A percentile compares a stretch with the other conserved stretches of the same genome.
phyloP scores from a whole-genome alignment of 495 filamentous ascomycete species.

The Terfezia boudieri region DNA sequence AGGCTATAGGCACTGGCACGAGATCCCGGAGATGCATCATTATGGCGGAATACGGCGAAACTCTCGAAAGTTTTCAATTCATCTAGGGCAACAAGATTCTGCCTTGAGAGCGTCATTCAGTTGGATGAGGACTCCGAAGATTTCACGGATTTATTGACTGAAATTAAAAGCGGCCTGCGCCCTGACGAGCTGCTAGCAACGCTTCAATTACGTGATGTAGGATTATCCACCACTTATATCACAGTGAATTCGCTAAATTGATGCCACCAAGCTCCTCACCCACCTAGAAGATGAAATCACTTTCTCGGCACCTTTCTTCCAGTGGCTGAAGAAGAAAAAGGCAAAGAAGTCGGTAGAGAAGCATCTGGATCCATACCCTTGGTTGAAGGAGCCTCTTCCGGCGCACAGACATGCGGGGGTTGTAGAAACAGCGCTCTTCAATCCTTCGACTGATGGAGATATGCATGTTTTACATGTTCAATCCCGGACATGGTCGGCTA shows the following conservation, averaged over 20 bases:
- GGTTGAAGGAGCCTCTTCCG: slow-evolving; percentile 28
- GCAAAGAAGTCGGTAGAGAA: slow-evolving; percentile 40
- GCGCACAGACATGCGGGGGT: slow-evolving; percentile 17
- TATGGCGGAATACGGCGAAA: slow-evolving; percentile 75
- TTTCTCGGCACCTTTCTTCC: slow-evolving; percentile 42
- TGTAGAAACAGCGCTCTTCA: slow-evolving; percentile 7
- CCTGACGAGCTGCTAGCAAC: slow-evolving; percentile 61
- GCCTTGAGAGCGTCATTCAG: slow-evolving; percentile 41
- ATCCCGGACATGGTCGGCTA: slow-evolving; percentile 27
- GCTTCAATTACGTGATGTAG: slow-evolving; percentile 45
- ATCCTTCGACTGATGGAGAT: slow-evolving; percentile 2
- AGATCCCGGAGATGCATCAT: slow-evolving; percentile 76
- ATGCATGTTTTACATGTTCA: slow-evolving; percentile 11
- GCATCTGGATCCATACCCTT: slow-evolving; percentile 55
- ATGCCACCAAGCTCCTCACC: slow-evolving; percentile 20
- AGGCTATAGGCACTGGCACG: slow-evolving; percentile 57
- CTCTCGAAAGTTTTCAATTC: slow-evolving; percentile 57
- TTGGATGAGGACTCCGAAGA: slow-evolving; percentile 32
- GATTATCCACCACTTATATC: not conserved
- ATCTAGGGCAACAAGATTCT: slow-evolving; percentile 55
- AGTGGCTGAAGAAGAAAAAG: slow-evolving; percentile 35
- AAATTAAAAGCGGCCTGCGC: slow-evolving; percentile 22
- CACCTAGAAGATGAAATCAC: slow-evolving; percentile 52
- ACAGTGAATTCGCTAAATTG: too few relatives aligned
- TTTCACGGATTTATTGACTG: slow-evolving; percentile 49